A percentile compares a stretch with the other conserved stretches of the same genome.
These are phyloP conservation scores for Gossypium trilobum DNA, from an alignment of 441 rosid genomes.

Conservation along the genomic window DNA sequence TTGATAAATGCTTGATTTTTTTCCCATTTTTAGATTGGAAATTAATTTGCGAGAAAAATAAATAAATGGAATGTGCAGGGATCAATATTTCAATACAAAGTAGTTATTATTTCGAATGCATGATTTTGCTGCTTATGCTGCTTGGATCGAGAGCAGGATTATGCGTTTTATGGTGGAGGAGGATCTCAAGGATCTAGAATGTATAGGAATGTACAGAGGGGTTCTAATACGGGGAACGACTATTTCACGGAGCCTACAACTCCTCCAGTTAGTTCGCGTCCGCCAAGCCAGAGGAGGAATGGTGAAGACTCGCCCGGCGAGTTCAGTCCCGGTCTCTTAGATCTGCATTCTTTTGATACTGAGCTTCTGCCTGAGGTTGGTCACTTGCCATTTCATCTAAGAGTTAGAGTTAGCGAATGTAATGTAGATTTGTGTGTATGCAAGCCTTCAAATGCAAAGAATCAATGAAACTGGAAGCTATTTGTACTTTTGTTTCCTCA, in stretches of 20 bases:
- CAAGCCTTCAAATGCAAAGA: neutral
- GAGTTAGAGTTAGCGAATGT: neutral
- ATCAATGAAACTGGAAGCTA: neutral
- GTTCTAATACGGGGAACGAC: constrained; percentile 54
- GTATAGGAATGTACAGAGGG: constrained; percentile 56
- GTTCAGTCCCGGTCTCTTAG: constrained; percentile 94
- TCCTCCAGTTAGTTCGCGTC: constrained; percentile 62
- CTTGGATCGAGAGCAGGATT: constrained; percentile 48
- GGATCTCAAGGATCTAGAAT: constrained; percentile 42
- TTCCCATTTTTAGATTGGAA: neutral
- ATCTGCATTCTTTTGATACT: constrained; percentile 92
- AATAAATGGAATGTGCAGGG: no score
- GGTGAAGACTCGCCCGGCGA: constrained; percentile 61
- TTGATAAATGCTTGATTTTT: no score
- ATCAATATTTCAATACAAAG: neutral
- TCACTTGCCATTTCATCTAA: neutral
- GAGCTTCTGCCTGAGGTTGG: constrained; percentile 92
- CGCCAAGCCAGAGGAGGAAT: constrained; percentile 54
- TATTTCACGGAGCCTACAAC: constrained; percentile 56
- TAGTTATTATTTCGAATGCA: neutral
- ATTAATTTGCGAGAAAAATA: neutral
- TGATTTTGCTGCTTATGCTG: constrained; percentile 13
- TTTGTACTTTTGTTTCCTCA: neutral
- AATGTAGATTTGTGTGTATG: neutral
- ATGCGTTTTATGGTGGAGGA: constrained; percentile 45